Evolutionary conservation across 1,284 basidiomycete species (phyloP).

Genomic region (Farysia itapuensis): DNA sequence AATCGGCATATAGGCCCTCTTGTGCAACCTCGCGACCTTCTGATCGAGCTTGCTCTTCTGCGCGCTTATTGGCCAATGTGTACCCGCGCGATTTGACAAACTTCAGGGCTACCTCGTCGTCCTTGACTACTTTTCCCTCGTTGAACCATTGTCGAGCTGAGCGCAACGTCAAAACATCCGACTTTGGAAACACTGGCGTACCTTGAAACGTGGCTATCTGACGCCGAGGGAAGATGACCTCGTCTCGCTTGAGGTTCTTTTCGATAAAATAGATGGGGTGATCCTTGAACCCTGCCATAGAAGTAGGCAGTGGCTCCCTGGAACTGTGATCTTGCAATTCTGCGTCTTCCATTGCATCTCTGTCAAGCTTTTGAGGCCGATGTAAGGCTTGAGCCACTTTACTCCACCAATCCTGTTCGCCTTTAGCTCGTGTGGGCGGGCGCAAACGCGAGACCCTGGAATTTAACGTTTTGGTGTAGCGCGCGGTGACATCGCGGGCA

Average conservation of each 20-base stretch:
- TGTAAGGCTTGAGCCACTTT: conserved; percentile 48
- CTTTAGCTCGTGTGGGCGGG: conserved; percentile 69
- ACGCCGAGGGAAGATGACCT: conserved; percentile 76
- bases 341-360: conserved; percentile 92
- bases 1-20: conserved; percentile 76
- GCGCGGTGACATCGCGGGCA: conserved; percentile 65
- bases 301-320: conserved; percentile 91
- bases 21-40: conserved; percentile 61
- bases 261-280: conserved; percentile 89
- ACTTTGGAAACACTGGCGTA: conserved; percentile 86
- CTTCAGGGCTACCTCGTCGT: conserved; percentile 82
- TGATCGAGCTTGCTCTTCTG: conserved; percentile 73
- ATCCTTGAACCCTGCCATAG: conserved; percentile 88
- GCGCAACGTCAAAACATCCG: conserved; percentile 79
- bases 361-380: conserved; percentile 65
- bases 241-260: conserved; percentile 83
- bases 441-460: conserved; percentile 81
- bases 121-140: conserved; percentile 73
- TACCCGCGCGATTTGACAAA: conserved; percentile 82
- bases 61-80: conserved; percentile 79
- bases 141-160: conserved; percentile 95
- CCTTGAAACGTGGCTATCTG: conserved; percentile 90
- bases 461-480: conserved; percentile 75
- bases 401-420: conserved; percentile 77
- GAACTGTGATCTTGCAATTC: conserved; percentile 78